Evolutionary conservation across 2,329 filamentous ascomycete genomes (phyloP).

Genomic region (Talaromyces sp.): DNA sequence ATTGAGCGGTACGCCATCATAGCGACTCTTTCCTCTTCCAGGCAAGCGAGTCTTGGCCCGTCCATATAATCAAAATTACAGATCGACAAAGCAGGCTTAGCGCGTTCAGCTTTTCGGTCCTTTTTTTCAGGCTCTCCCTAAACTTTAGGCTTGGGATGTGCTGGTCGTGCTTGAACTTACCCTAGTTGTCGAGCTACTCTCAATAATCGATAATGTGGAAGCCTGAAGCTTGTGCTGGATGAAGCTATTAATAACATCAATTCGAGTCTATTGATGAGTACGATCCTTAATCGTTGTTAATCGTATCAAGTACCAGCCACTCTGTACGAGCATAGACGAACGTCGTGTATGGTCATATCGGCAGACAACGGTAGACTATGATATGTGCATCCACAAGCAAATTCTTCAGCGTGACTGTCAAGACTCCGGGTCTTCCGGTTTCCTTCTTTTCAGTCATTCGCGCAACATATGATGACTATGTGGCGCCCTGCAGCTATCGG

Average conservation of each 20-base stretch:
- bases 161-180: not conserved
- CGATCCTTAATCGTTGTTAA: not conserved
- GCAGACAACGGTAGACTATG: not conserved
- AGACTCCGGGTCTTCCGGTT: not conserved
- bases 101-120: not conserved
- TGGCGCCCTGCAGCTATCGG: not conserved
- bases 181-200: not conserved
- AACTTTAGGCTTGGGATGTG: not conserved
- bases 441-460: not conserved
- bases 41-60: slow-evolving; percentile 1
- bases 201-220: not conserved
- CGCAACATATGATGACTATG: slow-evolving; percentile 5
- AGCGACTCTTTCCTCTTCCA: not conserved
- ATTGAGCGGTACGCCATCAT: not conserved
- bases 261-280: not conserved
- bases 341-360: not conserved
- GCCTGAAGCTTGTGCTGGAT: not conserved
- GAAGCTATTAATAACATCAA: slow-evolving; percentile 1
- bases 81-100: slow-evolving; percentile 15
- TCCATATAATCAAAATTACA: not conserved
- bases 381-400: not conserved
- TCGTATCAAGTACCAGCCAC: not conserved
- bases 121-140: not conserved
- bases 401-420: not conserved
- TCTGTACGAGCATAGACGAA: not conserved